These are phyloP conservation scores for Acorus calamus DNA, from an alignment of 106 monocot species.

Conservation along the genomic window DNA sequence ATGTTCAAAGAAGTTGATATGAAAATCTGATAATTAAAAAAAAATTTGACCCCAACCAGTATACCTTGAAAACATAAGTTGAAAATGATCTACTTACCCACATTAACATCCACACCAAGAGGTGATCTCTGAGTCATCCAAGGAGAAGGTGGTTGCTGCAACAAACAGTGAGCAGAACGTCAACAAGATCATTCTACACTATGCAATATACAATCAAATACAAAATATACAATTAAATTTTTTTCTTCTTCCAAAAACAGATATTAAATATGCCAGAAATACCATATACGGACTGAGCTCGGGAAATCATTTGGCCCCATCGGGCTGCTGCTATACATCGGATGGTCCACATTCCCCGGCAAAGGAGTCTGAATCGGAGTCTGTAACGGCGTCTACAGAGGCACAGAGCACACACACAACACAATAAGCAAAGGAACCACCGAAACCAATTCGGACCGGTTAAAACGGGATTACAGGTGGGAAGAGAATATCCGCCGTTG, in stretches of 20 bases:
- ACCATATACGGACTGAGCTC: conserved; percentile 72
- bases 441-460: no score
- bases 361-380: conserved; percentile 86
- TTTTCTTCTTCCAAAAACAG: no score
- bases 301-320: conserved; percentile 75
- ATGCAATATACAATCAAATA: no score
- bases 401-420: background rate
- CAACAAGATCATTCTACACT: no score
- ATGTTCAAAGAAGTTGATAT: no score
- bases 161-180: background rate
- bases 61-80: no score
- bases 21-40: no score
- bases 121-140: conserved; percentile 75
- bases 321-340: conserved; percentile 57
- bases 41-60: no score
- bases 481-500: conserved; percentile 97
- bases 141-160: conserved; percentile 86
- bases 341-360: conserved; percentile 46
- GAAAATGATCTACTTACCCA: conserved; percentile 43
- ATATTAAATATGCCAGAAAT: background rate
- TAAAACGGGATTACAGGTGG: conserved; percentile 47
- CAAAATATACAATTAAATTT: no score
- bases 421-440: background rate
- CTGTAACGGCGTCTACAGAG: conserved; percentile 72
- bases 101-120: conserved; percentile 97